phyloP scores from a whole-genome alignment of 768 basidiomycete genomes.

The Phanerochaete carnosa region DNA sequence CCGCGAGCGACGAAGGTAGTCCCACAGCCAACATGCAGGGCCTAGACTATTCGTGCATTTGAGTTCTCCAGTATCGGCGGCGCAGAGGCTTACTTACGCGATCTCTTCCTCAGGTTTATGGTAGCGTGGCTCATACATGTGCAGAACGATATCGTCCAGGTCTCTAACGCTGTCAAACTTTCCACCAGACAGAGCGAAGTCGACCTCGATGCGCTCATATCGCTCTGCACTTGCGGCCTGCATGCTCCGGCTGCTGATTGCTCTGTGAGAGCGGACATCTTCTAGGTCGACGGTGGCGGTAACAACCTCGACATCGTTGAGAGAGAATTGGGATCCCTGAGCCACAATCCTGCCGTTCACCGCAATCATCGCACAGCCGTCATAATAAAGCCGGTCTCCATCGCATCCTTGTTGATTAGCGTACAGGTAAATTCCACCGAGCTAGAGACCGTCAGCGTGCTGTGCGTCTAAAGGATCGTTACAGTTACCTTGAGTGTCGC shows the following conservation, averaged over 20 bases:
- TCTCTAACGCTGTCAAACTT: conserved; percentile 58
- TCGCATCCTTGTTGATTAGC: conserved; percentile 99
- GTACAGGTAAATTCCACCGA: conserved; percentile 96
- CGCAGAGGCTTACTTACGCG: conserved; percentile 57
- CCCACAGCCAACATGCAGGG: conserved; percentile 99
- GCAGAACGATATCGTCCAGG: conserved; percentile 22
- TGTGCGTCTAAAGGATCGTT: neutral
- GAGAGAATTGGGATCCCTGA: conserved; percentile 95
- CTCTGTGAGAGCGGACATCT: conserved; percentile 88
- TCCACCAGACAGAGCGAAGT: conserved; percentile 75
- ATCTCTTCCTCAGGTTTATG: conserved; percentile 96
- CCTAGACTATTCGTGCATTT: conserved; percentile 58
- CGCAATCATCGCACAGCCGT: conserved; percentile 95
- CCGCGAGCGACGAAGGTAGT: conserved; percentile 90
- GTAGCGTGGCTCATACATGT: conserved; percentile 52
- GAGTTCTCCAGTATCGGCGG: neutral
- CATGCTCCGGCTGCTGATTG: conserved; percentile 80
- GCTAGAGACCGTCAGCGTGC: conserved; percentile 39
- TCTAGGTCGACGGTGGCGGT: conserved; percentile 97
- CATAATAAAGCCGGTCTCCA: conserved; percentile 96
- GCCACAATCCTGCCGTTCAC: conserved; percentile 91
- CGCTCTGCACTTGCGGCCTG: conserved; percentile 76
- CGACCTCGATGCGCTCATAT: conserved; percentile 82
- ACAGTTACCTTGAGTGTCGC: conserved; percentile 87
- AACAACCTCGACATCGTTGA: conserved; percentile 94